These are phyloP conservation scores for Crucibulum laeve DNA, from an alignment of 768 basidiomycete species.

Conservation along the genomic window DNA sequence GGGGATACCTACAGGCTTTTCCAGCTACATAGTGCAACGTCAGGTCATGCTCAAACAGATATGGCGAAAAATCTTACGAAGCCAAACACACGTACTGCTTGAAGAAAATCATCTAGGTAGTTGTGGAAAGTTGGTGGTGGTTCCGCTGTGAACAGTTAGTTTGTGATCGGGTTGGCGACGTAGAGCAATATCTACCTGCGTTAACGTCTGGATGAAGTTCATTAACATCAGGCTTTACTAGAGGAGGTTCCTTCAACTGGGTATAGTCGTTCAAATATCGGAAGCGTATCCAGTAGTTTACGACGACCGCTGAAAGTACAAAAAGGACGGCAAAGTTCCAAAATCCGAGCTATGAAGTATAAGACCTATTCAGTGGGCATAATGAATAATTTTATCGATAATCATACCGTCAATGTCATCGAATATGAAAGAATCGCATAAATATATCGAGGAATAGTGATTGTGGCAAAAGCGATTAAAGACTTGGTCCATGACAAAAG, in stretches of 20 bases:
- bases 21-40: slow-evolving; percentile 36
- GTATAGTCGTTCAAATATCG: slow-evolving; percentile 75
- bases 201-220: slow-evolving; percentile 93
- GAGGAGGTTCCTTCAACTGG: slow-evolving; percentile 74
- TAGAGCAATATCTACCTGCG: slow-evolving; percentile 30
- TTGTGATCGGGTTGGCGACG: background rate
- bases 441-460: slow-evolving; percentile 75
- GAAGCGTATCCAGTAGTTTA: slow-evolving; percentile 85
- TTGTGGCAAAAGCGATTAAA: slow-evolving; percentile 75
- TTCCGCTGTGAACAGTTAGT: slow-evolving; percentile 32
- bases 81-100: slow-evolving; percentile 95
- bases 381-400: background rate
- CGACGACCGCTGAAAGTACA: slow-evolving; percentile 53
- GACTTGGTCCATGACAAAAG: slow-evolving; percentile 73
- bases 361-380: slow-evolving; percentile 5
- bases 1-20: slow-evolving; percentile 75
- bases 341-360: slow-evolving; percentile 68
- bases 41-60: background rate
- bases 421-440: slow-evolving; percentile 82
- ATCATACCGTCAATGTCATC: slow-evolving; percentile 77
- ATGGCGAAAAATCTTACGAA: slow-evolving; percentile 49
- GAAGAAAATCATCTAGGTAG: slow-evolving; percentile 94
- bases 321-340: slow-evolving; percentile 86
- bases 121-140: slow-evolving; percentile 83
- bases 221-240: slow-evolving; percentile 78